Percentiles rank a stretch among this genome's conserved stretches.
Conservation (phyloP, 1,284 basidiomycete genomes). For the Omphalotus olearius region DNA sequence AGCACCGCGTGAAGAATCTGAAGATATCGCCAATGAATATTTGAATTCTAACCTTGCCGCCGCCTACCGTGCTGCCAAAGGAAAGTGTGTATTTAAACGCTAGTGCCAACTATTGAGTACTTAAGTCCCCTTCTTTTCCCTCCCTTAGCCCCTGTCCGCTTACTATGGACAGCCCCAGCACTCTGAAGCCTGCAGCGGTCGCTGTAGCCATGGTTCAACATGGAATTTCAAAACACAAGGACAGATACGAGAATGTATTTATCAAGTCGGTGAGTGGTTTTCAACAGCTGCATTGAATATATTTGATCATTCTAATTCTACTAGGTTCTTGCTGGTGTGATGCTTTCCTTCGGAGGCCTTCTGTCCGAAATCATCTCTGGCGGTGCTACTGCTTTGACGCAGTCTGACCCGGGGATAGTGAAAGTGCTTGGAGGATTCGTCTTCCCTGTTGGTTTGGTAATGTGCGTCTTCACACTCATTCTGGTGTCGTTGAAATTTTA, state of each 20-base stretch:
- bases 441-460: slow-evolving; percentile 72
- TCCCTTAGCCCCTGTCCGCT: no score
- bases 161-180: slow-evolving; percentile 32
- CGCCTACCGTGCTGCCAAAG: no score
- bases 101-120: no score
- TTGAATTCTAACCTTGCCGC: not conserved
- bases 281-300: not conserved
- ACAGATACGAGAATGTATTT: slow-evolving; percentile 56
- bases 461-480: slow-evolving; percentile 37
- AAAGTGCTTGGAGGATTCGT: slow-evolving; percentile 63
- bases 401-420: slow-evolving; percentile 60
- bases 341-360: slow-evolving; percentile 71
- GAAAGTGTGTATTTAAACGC: no score
- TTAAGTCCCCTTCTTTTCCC: no score
- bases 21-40: no score
- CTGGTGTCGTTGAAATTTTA: not conserved
- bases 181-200: slow-evolving; percentile 57
- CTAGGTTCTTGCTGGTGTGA: slow-evolving; percentile 62
- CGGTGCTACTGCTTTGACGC: slow-evolving; percentile 47
- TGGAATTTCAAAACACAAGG: slow-evolving; percentile 58
- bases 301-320: not conserved
- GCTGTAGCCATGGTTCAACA: slow-evolving; percentile 52
- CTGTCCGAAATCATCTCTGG: slow-evolving; percentile 57
- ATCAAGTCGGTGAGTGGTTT: slow-evolving; percentile 57
- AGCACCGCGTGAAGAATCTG: no score